Base-by-base conservation (phyloP, 495 filamentous ascomycete species). In the Clavariopsis aquatica region DNA sequence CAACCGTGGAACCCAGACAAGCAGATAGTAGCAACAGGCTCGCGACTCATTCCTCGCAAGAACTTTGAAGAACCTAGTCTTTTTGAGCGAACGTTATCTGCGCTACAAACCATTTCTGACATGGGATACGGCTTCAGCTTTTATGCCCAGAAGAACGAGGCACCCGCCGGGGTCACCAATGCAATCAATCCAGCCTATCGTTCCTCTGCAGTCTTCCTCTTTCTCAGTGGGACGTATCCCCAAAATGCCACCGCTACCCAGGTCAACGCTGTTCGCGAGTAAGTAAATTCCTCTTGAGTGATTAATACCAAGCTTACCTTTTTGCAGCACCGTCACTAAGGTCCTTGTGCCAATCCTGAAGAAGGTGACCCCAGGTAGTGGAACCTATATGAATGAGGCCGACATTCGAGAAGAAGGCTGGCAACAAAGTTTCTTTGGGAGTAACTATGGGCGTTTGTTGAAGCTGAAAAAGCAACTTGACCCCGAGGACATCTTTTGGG, bases 371-470 rank as follows among this genome's bases (percentile, higher is more conserved):
- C 54, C 49, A 3, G 54, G 55, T 9, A 54, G 28, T 53, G n/a
- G 76, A 84, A 85, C 52, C 2, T 64, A 64, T 31, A n/a, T 56
- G 41, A 64, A 64, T 41, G 61, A 64, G 22, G 61, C 52, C 7
- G 38, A 47, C 23, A 26, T 57, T 23, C 13, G 24, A n/a, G 61
- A 64, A 28, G 49, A 52, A 1, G 45, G 47, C n/a, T 64, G 51
- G 61, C 52, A 64, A 29, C 52, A 64, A 24, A 57, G 28, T 34
- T 64, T 64, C 52, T 64, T 61, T 57, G 61, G 61, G 10, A 45
- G 15, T 6, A 22, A 64, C n/a, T 64, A 64, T 51, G 3, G n/a
- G 24, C 26, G 52, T 13, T 36, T 64, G 41, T 41, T 64, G 27
- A 29, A 22, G 27, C 8, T 64, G 24, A 64, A 64, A 36, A 26